A percentile compares a stretch with the other conserved stretches of the same genome.
phyloP scores from a whole-genome alignment of 108 stramenopile species.

The Ochromonas danica region DNA sequence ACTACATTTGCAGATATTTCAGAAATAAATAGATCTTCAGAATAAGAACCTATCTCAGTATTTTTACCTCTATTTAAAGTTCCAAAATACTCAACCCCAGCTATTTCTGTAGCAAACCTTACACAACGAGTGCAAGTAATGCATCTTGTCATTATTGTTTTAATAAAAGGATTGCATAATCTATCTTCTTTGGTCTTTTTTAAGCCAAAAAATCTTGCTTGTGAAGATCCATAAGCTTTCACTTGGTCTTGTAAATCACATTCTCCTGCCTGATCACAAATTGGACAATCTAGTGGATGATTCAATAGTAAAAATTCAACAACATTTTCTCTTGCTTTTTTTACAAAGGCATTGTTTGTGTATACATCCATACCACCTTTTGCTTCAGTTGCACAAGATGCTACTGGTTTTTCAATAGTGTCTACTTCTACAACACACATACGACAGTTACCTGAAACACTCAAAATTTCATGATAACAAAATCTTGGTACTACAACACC shows the following conservation, averaged over 20 bases:
- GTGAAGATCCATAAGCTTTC: neutral
- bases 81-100: slow-evolving; percentile 33
- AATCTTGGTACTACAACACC: slow-evolving; percentile 18
- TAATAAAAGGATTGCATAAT: slow-evolving; percentile 40
- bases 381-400: slow-evolving; percentile 49
- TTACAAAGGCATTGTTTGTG: slow-evolving; percentile 46
- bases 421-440: slow-evolving; percentile 53
- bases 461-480: slow-evolving; percentile 43
- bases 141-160: slow-evolving; percentile 54
- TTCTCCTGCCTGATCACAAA: slow-evolving; percentile 57
- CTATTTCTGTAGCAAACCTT: slow-evolving; percentile 34
- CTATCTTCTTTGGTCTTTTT: slow-evolving; percentile 28
- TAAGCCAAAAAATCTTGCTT: slow-evolving; percentile 23
- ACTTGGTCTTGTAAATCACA: slow-evolving; percentile 56
- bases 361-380: slow-evolving; percentile 41
- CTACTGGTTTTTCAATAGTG: slow-evolving; percentile 47
- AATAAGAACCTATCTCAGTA: slow-evolving; percentile 27
- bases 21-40: slow-evolving; percentile 11
- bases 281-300: slow-evolving; percentile 57
- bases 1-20: slow-evolving; percentile 28
- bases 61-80: slow-evolving; percentile 33
- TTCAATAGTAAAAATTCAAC: slow-evolving; percentile 51
- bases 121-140: slow-evolving; percentile 49
- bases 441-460: slow-evolving; percentile 51
- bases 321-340: slow-evolving; percentile 55